Conservation (phyloP, 202 grass and related monocot genomes). For the Panicum hallii region DNA sequence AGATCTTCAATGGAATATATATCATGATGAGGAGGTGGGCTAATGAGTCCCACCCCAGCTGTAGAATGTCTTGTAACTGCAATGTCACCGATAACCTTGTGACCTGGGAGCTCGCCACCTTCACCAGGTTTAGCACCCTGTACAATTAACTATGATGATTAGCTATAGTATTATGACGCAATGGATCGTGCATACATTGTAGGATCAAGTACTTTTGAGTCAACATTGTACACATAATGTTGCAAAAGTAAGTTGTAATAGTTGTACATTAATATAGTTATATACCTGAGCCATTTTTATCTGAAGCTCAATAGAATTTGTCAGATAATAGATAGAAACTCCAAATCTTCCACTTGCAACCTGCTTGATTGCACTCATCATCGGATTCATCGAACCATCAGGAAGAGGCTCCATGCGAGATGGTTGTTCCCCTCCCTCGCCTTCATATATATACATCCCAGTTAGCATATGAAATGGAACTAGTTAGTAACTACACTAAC, state of each 20-base stretch:
- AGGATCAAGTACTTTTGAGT: not conserved
- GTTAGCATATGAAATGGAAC: slow-evolving; percentile 37
- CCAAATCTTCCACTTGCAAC: slow-evolving; percentile 90
- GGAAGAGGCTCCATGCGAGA: slow-evolving; percentile 70
- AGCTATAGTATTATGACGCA: not conserved
- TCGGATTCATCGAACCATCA: slow-evolving; percentile 82
- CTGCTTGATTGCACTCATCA: slow-evolving; percentile 85
- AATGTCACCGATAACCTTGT: slow-evolving; percentile 69
- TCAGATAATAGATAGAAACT: slow-evolving; percentile 83
- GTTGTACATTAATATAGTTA: slow-evolving; percentile 17
- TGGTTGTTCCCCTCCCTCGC: slow-evolving; percentile 86
- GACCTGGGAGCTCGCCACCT: slow-evolving; percentile 70
- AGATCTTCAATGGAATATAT: slow-evolving; percentile 86
- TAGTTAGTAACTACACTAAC: slow-evolving; percentile 19
- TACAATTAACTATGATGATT: not conserved
- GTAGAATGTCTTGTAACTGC: slow-evolving; percentile 69
- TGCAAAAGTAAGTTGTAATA: not conserved
- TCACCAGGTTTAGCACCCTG: slow-evolving; percentile 78
- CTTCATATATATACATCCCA: slow-evolving; percentile 45
- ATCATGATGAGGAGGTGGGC: slow-evolving; percentile 76
- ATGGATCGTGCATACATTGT: not conserved
- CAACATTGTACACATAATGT: not conserved
- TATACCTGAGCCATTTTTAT: slow-evolving; percentile 98
- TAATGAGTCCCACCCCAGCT: slow-evolving; percentile 75
- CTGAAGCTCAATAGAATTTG: slow-evolving; percentile 84